Percentiles rank a stretch among this genome's conserved stretches.
These are phyloP conservation scores for Rhipidocladum racemiflorum DNA, from an alignment of 176 grass and related monocot species.

Conservation along the genomic window DNA sequence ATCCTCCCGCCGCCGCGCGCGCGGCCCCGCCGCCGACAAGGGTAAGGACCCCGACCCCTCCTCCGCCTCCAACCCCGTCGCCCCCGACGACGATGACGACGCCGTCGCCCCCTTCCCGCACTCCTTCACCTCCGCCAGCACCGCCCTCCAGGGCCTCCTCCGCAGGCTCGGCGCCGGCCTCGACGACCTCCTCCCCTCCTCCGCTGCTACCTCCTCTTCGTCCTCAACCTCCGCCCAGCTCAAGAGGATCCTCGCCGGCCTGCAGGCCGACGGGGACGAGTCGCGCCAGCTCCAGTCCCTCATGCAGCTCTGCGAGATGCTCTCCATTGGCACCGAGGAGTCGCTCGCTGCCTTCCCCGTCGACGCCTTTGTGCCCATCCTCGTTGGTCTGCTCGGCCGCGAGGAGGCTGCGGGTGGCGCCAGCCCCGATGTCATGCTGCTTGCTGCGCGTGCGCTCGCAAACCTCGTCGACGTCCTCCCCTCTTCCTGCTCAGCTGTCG, in stretches of 20 bases:
- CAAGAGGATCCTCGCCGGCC: constrained; percentile 78
- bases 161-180: constrained; percentile 81
- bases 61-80: constrained; percentile 17
- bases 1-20: constrained; percentile 55
- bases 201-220: constrained; percentile 40
- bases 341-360: constrained; percentile 73
- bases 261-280: constrained; percentile 63
- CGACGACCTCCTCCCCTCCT: constrained; percentile 76
- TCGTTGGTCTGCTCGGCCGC: constrained; percentile 64
- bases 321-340: constrained; percentile 83
- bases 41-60: constrained; percentile 76
- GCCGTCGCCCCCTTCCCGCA: constrained; percentile 53
- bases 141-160: constrained; percentile 80
- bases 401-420: constrained; percentile 38
- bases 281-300: constrained; percentile 64
- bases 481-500: constrained; percentile 72
- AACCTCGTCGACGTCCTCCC: constrained; percentile 85
- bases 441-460: constrained; percentile 73
- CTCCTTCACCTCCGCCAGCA: constrained; percentile 78
- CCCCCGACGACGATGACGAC: constrained; percentile 52
- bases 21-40: constrained; percentile 53
- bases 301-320: constrained; percentile 91
- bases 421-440: constrained; percentile 87
- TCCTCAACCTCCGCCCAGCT: constrained; percentile 45
- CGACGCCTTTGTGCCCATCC: constrained; percentile 79